Evolutionary conservation across 176 grass and related monocot genomes (phyloP).

Genomic region (Secale cereale): DNA sequence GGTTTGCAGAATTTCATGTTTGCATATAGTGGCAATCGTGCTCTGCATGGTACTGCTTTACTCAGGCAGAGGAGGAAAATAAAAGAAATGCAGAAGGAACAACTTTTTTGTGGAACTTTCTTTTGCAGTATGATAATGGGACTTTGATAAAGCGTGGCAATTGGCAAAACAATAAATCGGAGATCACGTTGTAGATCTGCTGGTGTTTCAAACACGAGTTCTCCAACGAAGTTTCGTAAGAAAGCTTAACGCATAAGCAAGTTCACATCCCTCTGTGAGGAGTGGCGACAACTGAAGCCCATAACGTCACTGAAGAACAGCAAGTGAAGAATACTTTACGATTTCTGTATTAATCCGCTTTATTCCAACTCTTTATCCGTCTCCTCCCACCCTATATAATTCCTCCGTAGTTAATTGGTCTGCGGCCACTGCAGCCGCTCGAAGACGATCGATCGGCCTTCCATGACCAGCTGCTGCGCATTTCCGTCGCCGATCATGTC

Average conservation of each 20-base stretch:
- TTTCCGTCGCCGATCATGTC: slow-evolving; percentile 34
- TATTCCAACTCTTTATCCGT: background rate
- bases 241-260: slow-evolving; percentile 30
- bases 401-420: background rate
- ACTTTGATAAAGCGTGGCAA: background rate
- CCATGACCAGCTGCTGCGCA: background rate
- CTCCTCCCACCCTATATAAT: background rate
- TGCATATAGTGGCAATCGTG: too few relatives aligned
- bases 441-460: background rate
- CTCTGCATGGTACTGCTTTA: background rate
- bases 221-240: background rate
- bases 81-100: background rate
- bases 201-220: background rate
- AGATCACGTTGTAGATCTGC: background rate
- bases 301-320: background rate
- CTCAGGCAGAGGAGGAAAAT: background rate
- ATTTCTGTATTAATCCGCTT: background rate
- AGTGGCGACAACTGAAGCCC: background rate
- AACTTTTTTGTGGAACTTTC: background rate
- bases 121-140: background rate
- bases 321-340: background rate
- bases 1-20: too few relatives aligned
- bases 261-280: background rate
- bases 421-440: background rate
- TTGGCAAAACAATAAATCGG: background rate